Base-by-base conservation (phyloP, 305 asterid species). In the Salvia sclarea region DNA sequence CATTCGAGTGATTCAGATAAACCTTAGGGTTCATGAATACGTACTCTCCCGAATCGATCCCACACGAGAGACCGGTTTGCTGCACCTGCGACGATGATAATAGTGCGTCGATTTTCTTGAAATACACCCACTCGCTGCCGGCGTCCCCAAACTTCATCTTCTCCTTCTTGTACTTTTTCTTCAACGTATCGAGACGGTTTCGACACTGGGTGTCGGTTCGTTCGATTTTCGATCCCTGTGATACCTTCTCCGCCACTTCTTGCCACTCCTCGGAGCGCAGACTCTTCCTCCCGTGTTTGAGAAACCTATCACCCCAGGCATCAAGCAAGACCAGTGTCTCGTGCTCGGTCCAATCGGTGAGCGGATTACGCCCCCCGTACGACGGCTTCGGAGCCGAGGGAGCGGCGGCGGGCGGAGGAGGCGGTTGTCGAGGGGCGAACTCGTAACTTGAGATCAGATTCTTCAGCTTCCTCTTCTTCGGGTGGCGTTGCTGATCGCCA, bases 261-360 rank as follows among this genome's bases (percentile, higher is more conserved):
- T 87, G 96, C 96, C 96, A 89, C 71, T 92, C 96, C 64, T 87
- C 96, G 0, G 83, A 86, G 17, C 92, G 84, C 47, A 92, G 96
- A 58, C 95, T 88, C 72, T 86, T 92, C 69, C 93, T 78, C 66
- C 95, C 95, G 48, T 84, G 96, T 56, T 82, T 81, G 76, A 92
- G 83, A 78, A 83, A 89, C 54, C 94, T 77, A 43, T 83, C 85
- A 0, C 98, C 96, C 98, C 96, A 92, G 4, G 90, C 85, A 31
- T 84, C 88, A 0, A 92, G 87, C 22, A 92, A 69, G 71, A 82
- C 62, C 30, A 87, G 73, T 2, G 96, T 87, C 79, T 89, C 96
- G 4, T 75, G 84, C 81, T 92, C 96, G 1, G 91, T 80, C 98
- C 98, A 92, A 72, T 89, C 95, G 1, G 95, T 83, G 65, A 81